Evolutionary conservation across 2,329 filamentous ascomycete species (phyloP), one percentile per base, ranked within the genome.

Genomic region (Neonectria faginata): DNA sequence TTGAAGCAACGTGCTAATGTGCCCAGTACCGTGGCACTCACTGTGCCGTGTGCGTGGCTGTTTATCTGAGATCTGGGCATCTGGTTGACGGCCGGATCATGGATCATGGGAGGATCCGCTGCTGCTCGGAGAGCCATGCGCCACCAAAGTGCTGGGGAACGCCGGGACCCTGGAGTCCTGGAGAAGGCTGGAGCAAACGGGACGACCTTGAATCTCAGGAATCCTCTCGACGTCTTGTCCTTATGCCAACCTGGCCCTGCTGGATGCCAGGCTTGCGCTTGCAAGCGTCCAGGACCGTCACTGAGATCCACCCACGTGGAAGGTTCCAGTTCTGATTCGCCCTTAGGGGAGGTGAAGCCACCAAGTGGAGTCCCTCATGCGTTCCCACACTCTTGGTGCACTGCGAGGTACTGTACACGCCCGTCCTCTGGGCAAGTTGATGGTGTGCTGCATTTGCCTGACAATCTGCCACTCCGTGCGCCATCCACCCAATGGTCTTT

Each of bases 241-340:
- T 65, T 56, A 47, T 65, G 52, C 54, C 56, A 62, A 39, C 44
- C 22, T 62, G 48, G 65, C 62, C 56, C 54, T 50, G 22, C n/a
- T 57, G 41, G 29, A 18, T n/a, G 22, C 50, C 42, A 45, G 52
- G 62, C 36, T 16, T 36, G 33, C 33, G 33, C 12, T 36, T 39
- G 36, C 36, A 12, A 1, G 31, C 31, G 31, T 33, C 48, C 41
- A 44, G 50, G 62, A 62, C 47, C 51, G 63, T 57, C 53, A 57
- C 57, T 50, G n/a, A 36, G 62, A 65, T 65, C 64, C 67, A 72
- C 64, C 60, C 70, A 72, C 68, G 64, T 71, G 69, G 66, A 63
- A 67, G 36, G 52, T 22, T 48, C 50, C 25, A 36, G 29, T n/a
- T 33, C 39, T 73, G 69, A 74, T 74, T 74, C 65, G 69, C 50